Base-by-base conservation (phyloP, 129 eudicot species). In the Flaveria ramosissima region DNA sequence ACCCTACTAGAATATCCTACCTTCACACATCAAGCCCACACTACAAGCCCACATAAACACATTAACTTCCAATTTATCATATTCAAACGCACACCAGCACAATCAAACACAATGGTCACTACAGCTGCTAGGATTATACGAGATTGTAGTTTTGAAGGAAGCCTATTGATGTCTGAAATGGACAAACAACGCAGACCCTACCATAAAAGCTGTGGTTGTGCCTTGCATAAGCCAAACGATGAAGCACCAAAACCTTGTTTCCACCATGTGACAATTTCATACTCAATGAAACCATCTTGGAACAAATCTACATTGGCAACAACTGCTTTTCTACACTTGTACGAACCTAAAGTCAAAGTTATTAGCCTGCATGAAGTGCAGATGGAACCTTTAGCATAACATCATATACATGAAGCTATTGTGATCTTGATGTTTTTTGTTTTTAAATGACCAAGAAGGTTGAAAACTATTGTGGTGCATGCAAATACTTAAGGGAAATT, bases 181-280 rank as follows among this genome's bases (percentile, higher is more conserved):
- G 69, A 73, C 45, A 73, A 73, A 73, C 43, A 59, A 16, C 24
- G 57, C 0, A 57, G 77, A n/a, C 69, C 57, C 21, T 73, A 73
- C 21, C 77, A 73, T 14, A 73, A 73, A 73, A 59, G 42, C 24
- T 73, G 77, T 43, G 13, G 69, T 10, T 73, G 69, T 9, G 77
- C 69, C 21, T 59, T 73, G 77, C 69, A 57, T 73, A 57, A 24
- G 69, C 67, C 4, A 26, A 57, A 42, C 0, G 57, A 41, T 57
- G 56, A 73, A 57, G 42, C 42, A 1, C 43, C 57, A 20, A 73
- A 12, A 59, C 24, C 16, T 15, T 73, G 69, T 42, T 42, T 42
- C 17, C 77, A 73, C 27, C 39, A 21, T n/a, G 73, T 32, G 41
- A 79, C 39, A 66, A 72, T 80, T 75, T 75, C 84, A 26, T 83